These are phyloP conservation scores for Leccinum subfulvum DNA, from an alignment of 1,284 basidiomycete species.

Conservation along the genomic window DNA sequence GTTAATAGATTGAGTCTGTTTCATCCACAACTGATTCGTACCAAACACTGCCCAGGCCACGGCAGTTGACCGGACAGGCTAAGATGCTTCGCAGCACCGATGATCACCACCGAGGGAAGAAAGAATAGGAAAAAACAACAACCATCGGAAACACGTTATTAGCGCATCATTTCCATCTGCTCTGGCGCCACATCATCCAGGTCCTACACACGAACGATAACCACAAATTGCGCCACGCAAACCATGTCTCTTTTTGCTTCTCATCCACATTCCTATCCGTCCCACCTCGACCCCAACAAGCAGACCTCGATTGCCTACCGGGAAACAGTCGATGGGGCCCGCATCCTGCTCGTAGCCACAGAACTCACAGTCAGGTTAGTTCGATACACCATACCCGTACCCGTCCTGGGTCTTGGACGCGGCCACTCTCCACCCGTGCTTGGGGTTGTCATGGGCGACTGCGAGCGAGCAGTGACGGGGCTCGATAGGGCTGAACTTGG, in stretches of 20 bases:
- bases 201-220: slow-evolving; percentile 11
- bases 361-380: slow-evolving; percentile 29
- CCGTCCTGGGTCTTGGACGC: slow-evolving; percentile 57
- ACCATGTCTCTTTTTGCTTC: slow-evolving; percentile 1
- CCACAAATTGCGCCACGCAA: slow-evolving; percentile 8
- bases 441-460: slow-evolving; percentile 27
- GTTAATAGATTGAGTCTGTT: slow-evolving; percentile 12
- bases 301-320: slow-evolving; percentile 13
- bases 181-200: slow-evolving; percentile 5
- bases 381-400: slow-evolving; percentile 68
- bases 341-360: slow-evolving; percentile 20
- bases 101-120: slow-evolving; percentile 6
- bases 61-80: background rate
- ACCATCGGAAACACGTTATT: slow-evolving; percentile 14
- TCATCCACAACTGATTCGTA: slow-evolving; percentile 12
- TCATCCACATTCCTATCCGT: slow-evolving; percentile 2
- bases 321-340: slow-evolving; percentile 21
- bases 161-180: slow-evolving; percentile 12
- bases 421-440: slow-evolving; percentile 31
- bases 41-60: slow-evolving; percentile 9
- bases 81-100: slow-evolving; percentile 1
- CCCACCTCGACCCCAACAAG: background rate
- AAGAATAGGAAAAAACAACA: slow-evolving; percentile 3
- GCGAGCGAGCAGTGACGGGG: slow-evolving; percentile 15
- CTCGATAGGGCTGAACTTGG: slow-evolving; percentile 17